Evolutionary conservation across 805 yeast genomes (phyloP).

Genomic region (Starmerella apicola): DNA sequence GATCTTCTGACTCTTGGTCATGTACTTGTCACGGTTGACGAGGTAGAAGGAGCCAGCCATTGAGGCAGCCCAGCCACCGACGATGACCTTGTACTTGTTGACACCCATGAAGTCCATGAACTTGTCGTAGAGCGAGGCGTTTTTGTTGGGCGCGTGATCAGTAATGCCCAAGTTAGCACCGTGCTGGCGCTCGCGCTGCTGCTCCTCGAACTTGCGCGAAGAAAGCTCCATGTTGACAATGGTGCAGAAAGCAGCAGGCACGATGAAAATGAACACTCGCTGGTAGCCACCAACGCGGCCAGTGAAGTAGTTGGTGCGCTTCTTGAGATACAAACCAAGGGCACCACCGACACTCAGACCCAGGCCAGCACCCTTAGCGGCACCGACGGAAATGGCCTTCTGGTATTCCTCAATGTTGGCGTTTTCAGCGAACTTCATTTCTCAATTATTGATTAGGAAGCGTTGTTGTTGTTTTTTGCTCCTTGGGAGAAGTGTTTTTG

Average conservation of each 20-base stretch:
- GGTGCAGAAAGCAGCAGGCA: slow-evolving; percentile 52
- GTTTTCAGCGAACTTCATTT: slow-evolving; percentile 53
- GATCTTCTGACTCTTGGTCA: slow-evolving; percentile 67
- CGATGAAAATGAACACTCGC: slow-evolving; percentile 49
- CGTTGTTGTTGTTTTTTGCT: too few species aligned
- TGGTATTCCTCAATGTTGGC: slow-evolving; percentile 60
- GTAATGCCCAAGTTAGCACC: slow-evolving; percentile 2
- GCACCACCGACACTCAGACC: slow-evolving; percentile 50
- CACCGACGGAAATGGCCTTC: slow-evolving; percentile 47
- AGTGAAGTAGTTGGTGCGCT: slow-evolving; percentile 24
- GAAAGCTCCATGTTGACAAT: slow-evolving; percentile 61
- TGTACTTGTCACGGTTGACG: slow-evolving; percentile 60
- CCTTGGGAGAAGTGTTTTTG: too few species aligned
- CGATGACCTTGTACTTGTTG: slow-evolving; percentile 35
- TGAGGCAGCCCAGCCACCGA: slow-evolving; percentile 70
- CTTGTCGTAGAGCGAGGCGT: slow-evolving; percentile 2
- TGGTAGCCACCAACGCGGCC: slow-evolving; percentile 23
- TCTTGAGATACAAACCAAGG: slow-evolving; percentile 36
- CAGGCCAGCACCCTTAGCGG: slow-evolving; percentile 41
- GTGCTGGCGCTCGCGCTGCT: slow-evolving; percentile 37
- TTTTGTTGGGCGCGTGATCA: neutral
- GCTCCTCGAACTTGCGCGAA: slow-evolving; percentile 52
- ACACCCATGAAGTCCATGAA: slow-evolving; percentile 2
- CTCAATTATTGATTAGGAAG: too few species aligned
- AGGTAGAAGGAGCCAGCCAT: slow-evolving; percentile 67